phyloP scores from a whole-genome alignment of 78 protist genomes.

The Cavenderia fasciculata region DNA sequence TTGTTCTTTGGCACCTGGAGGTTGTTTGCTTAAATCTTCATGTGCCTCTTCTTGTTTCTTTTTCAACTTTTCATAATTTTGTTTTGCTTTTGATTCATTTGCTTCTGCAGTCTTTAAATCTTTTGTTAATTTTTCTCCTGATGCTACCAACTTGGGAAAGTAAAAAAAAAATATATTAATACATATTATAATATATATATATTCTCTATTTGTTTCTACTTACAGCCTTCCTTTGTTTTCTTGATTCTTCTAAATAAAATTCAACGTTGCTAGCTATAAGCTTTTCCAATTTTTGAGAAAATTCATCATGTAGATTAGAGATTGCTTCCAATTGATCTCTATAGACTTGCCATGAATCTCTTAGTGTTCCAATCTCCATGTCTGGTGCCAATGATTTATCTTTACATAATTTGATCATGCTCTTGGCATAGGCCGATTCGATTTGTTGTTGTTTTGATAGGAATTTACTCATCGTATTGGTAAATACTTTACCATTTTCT shows the following conservation, averaged over 20 bases:
- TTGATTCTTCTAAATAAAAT: constrained; percentile 30
- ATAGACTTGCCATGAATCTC: constrained; percentile 56
- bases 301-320: constrained; percentile 46
- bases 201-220: neutral
- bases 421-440: constrained; percentile 68
- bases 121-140: constrained; percentile 60
- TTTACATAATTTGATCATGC: constrained; percentile 58
- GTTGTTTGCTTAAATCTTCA: constrained; percentile 61
- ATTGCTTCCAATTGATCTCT: constrained; percentile 53
- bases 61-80: constrained; percentile 64
- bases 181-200: neutral
- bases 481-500: constrained; percentile 65
- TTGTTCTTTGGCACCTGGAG: constrained; percentile 69
- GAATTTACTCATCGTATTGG: constrained; percentile 41
- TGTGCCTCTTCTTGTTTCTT: constrained; percentile 72
- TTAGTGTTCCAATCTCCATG: constrained; percentile 65
- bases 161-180: neutral
- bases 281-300: constrained; percentile 34
- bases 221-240: constrained; percentile 69
- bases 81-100: constrained; percentile 59
- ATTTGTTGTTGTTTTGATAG: constrained; percentile 56
- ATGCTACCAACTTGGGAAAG: constrained; percentile 3
- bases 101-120: constrained; percentile 55
- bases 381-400: constrained; percentile 78
- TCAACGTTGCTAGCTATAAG: neutral